Conservation (phyloP, 257 asterid genomes). For the Jacaranda mimosifolia region DNA sequence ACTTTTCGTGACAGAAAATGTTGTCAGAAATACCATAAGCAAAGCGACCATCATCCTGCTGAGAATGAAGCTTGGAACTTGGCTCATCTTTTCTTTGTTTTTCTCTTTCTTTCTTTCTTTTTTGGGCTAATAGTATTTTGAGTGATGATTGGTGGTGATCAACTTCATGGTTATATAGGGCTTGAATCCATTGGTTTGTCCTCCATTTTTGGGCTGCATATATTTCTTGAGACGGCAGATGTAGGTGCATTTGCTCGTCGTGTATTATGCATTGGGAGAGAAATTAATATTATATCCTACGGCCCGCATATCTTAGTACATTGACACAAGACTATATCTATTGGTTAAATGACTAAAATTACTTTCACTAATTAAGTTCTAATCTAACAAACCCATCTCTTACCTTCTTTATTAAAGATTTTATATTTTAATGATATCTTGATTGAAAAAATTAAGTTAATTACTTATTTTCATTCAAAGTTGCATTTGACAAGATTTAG, state of each 20-base stretch:
- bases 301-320: background rate
- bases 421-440: too few relatives aligned
- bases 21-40: background rate
- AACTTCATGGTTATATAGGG: background rate
- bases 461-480: too few relatives aligned
- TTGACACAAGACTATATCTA: background rate
- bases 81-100: background rate
- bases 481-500: too few relatives aligned
- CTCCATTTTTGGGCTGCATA: background rate
- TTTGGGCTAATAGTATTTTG: background rate
- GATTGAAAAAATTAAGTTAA: too few relatives aligned
- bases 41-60: background rate
- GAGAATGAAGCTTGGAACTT: background rate
- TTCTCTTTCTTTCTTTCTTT: background rate
- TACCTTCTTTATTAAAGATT: too few relatives aligned
- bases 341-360: too few relatives aligned
- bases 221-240: background rate
- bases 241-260: background rate
- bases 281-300: background rate
- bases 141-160: background rate
- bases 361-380: too few relatives aligned
- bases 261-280: too few relatives aligned
- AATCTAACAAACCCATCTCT: too few relatives aligned
- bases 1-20: slow-evolving; percentile 7
- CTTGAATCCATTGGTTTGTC: background rate